Base-by-base conservation (phyloP, 2,329 filamentous ascomycete genomes). In the Arthrobotrys iridis region DNA sequence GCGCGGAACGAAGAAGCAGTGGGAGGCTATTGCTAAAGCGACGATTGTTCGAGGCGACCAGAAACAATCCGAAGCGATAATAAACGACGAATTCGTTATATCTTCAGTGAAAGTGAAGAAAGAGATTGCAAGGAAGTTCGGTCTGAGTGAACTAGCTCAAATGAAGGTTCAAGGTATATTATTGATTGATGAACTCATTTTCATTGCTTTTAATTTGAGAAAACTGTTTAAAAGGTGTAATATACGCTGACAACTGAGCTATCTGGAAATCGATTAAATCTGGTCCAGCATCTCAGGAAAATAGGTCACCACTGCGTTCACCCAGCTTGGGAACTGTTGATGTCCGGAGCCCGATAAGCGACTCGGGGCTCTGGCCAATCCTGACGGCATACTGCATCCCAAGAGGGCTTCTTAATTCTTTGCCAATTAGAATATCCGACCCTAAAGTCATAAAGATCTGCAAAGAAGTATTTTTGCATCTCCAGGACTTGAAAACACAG, bases 401-500 rank as follows among this genome's bases (percentile, higher is more conserved):
- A 15, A 15, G 2, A 10, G 24, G 55, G n/a, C 46, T 62, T 33
- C 43, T 70, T 1, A 70, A 70, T 28, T 55, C 52, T 0, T n/a
- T 70, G 4, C 65, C 65, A 30, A 70, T 70, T 18, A 41, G 43
- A 35, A 52, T 60, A 55, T 60, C 52, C 8, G 65, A 70, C 6
- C 24, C 55, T 10, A 15, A 50, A 30, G 22, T 70, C n/a, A 24
- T 70, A 1, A 35, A 13, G 7, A 35, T 60, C 13, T 70, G 65
- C 15, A 24, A 35, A 22, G 15, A 18, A 26, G 10, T 15, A 11
- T 15, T 35, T 6, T 35, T 30, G 5, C 2, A 7, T 1, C 24
- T 4, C 4, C 20, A 28, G 10, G 43, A 41, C 6, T 10, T n/a
- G 0, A 22, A 10, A 5, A 5, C 15, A 7, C 8, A 41, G 1